Base-by-base conservation (phyloP, 495 filamentous ascomycete species). In the Choiromyces venosus region DNA sequence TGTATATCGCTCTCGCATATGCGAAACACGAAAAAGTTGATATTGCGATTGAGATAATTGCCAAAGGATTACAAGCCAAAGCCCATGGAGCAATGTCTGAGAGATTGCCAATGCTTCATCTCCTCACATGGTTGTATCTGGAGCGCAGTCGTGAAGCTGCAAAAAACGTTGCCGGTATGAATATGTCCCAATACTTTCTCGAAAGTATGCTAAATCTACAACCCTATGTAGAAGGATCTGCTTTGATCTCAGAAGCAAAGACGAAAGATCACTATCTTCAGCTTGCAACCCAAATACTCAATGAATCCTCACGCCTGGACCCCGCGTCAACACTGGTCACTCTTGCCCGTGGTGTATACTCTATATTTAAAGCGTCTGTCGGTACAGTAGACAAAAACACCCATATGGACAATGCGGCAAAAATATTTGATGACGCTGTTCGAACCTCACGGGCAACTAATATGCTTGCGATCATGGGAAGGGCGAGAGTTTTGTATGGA, bases 1-100 rank as follows among this genome's bases (percentile, higher is more conserved):
- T 98, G 86, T 93, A 92, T 19, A 93, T 97, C 74, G 92, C 95
- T 39, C 87, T 97, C 42, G 96, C 94, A n/a, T 98, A 99, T 80
- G 94, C 94, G 37, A 98, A 97, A 83, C 93, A 96, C 82, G 88
- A 90, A 46, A 94, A 96, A 83, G 87, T 93, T 64, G 93, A 97
- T 77, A 92, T 93, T 83, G 95, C 95, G 61, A 94, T 98, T 77
- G 94, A 97, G 82, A 95, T 99, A 77, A 85, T 99, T 71, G 88
- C 89, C 61, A 93, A 93, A 76, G 93, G 93, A 67, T 85, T 94
- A 69, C 87, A 87, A 66, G 93, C 90, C 36, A 87, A 96, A 81
- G 87, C 89, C 46, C 89, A 87, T 65, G 88, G 89, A 65, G 25
- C 52, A 33, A 87, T 89, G 29, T 91, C 94, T 68, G 95, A 99